Evolutionary conservation across 2,329 filamentous ascomycete genomes (phyloP).

Genomic region (Mycosphaerelloides madeirae): DNA sequence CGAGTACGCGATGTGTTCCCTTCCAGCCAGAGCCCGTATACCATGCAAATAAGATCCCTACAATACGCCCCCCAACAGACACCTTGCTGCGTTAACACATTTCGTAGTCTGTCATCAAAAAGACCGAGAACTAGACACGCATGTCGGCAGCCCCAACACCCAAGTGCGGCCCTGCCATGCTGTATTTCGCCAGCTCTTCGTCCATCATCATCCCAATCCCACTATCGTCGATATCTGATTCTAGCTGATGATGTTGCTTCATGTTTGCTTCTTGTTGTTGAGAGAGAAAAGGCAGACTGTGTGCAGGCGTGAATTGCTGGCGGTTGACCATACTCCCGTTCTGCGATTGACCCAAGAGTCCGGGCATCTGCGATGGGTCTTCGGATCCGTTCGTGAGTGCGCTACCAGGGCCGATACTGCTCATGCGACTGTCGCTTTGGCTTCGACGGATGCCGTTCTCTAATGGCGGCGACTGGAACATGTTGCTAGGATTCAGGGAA

Average conservation of each 20-base stretch:
- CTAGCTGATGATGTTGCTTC: constrained; percentile 18
- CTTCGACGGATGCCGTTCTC: constrained; percentile 24
- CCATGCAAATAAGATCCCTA: neutral
- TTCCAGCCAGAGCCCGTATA: neutral
- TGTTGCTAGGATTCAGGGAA: constrained; percentile 11
- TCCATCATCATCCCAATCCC: constrained; percentile 37
- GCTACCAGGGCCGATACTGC: constrained; percentile 28
- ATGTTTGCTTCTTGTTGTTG: constrained; percentile 11
- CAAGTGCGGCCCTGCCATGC: constrained; percentile 11
- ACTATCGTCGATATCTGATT: constrained; percentile 35
- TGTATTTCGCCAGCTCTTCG: constrained; percentile 27
- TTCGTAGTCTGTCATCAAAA: constrained; percentile 2
- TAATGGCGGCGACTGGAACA: constrained; percentile 14
- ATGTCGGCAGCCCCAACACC: constrained; percentile 16
- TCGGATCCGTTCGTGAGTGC: constrained; percentile 14
- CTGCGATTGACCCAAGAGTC: constrained; percentile 19
- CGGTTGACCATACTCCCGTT: constrained; percentile 16
- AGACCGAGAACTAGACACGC: constrained; percentile 8
- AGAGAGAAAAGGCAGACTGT: constrained; percentile 15
- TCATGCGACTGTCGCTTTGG: constrained; percentile 27
- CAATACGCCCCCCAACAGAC: constrained; percentile 3
- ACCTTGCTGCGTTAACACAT: constrained; percentile 10
- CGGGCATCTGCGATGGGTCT: constrained; percentile 12
- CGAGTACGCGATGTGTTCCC: neutral
- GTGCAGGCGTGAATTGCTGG: constrained; percentile 14